phyloP scores from a whole-genome alignment of 1,139 yeast species.

The Sugiyamaella grinbergsii region DNA sequence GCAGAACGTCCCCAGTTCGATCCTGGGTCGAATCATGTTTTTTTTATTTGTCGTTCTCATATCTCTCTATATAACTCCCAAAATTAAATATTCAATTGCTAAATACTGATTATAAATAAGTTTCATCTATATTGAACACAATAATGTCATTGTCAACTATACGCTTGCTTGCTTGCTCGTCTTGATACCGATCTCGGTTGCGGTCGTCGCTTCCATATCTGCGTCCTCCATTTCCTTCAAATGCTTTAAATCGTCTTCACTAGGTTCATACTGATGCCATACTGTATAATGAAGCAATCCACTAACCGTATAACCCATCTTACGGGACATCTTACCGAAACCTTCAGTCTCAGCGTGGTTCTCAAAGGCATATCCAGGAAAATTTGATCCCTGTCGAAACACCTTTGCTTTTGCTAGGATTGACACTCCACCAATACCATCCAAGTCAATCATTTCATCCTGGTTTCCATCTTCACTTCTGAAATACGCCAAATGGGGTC shows the following conservation, averaged over 20 bases:
- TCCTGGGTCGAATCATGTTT: conserved; percentile 98
- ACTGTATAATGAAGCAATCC: conserved; percentile 89
- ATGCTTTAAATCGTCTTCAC: conserved; percentile 81
- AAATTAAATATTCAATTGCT: too few relatives aligned
- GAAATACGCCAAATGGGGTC: conserved; percentile 85
- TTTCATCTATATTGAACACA: too few relatives aligned
- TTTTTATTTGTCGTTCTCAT: too few relatives aligned
- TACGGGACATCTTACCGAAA: conserved; percentile 78
- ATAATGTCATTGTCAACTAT: too few relatives aligned
- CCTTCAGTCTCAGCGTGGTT: conserved; percentile 95
- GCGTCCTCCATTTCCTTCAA: conserved; percentile 99
- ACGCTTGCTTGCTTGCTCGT: too few relatives aligned
- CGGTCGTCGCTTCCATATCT: too few relatives aligned
- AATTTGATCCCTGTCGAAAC: conserved; percentile 77
- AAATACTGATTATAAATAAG: too few relatives aligned
- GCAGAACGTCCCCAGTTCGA: conserved; percentile 99
- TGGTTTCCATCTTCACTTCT: conserved; percentile 87
- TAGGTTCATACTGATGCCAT: conserved; percentile 92
- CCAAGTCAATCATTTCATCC: conserved; percentile 82
- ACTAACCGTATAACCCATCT: conserved; percentile 78
- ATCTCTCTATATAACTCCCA: too few relatives aligned
- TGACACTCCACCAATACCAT: conserved; percentile 91
- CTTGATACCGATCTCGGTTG: too few relatives aligned
- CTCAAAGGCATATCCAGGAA: conserved; percentile 88
- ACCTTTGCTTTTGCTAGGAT: conserved; percentile 78